phyloP scores from a whole-genome alignment of 345 rosid species.

The Gossypium stocksii region DNA sequence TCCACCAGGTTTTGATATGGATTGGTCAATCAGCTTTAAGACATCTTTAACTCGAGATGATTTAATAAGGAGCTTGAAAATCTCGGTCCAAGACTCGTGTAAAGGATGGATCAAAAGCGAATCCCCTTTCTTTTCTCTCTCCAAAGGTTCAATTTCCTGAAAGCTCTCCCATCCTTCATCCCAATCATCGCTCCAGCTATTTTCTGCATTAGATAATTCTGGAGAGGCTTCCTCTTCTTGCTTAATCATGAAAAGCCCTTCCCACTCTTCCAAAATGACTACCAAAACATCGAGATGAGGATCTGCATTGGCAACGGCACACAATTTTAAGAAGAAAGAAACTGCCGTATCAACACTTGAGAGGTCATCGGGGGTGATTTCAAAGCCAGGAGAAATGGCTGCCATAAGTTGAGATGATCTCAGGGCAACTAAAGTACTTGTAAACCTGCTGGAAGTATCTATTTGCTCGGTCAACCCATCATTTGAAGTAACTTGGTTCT shows the following conservation, averaged over 20 bases:
- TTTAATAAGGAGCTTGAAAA: conserved; percentile 41
- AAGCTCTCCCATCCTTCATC: conserved; percentile 98
- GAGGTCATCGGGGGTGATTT: conserved; percentile 71
- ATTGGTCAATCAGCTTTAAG: conserved; percentile 54
- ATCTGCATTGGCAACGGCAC: conserved; percentile 40
- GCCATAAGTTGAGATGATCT: conserved; percentile 74
- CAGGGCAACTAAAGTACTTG: conserved; percentile 84
- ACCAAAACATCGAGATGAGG: conserved; percentile 56
- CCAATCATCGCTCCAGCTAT: conserved; percentile 84
- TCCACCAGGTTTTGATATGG: conserved; percentile 47
- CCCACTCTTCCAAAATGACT: conserved; percentile 85
- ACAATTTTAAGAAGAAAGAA: conserved; percentile 69
- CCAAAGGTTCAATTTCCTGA: conserved; percentile 59
- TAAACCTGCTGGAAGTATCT: conserved; percentile 59
- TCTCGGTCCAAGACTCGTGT: conserved; percentile 71
- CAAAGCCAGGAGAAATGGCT: conserved; percentile 53
- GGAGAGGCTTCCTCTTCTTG: conserved; percentile 36
- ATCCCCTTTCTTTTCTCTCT: conserved; percentile 37
- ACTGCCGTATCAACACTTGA: conserved; percentile 45
- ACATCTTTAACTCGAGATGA: conserved; percentile 36
- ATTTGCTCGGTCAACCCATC: conserved; percentile 38
- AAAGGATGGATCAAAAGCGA: conserved; percentile 54
- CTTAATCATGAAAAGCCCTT: conserved; percentile 52
- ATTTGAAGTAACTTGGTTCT: conserved; percentile 31
- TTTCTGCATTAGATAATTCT: conserved; percentile 44